Percentiles rank a stretch among this genome's conserved stretches.
Conservation (phyloP, 495 filamentous ascomycete species). For the Aspergillus indologenus region DNA sequence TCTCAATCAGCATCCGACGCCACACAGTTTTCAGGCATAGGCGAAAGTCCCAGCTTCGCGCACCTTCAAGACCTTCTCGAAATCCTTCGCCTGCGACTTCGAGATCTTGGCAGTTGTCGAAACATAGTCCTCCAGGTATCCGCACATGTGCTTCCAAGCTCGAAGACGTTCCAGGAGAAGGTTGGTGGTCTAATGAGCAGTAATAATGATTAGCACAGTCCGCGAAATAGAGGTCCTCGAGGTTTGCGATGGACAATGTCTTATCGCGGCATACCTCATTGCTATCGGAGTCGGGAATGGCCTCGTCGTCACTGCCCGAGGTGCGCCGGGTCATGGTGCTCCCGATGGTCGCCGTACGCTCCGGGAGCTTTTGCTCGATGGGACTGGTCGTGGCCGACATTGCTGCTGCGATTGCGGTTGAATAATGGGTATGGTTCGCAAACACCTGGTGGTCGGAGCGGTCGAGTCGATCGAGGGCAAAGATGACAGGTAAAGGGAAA, state of each 20-base stretch:
- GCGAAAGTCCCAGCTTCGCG: constrained; percentile 8
- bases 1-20: neutral
- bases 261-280: constrained; percentile 56
- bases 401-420: neutral
- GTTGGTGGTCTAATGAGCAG: constrained; percentile 56
- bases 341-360: constrained; percentile 52
- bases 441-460: neutral
- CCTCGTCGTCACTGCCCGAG: constrained; percentile 55
- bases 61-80: constrained; percentile 91
- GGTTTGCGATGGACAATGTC: too few relatives aligned
- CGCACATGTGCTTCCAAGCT: constrained; percentile 94
- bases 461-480: neutral
- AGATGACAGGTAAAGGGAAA: neutral
- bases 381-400: constrained; percentile 39
- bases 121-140: constrained; percentile 87
- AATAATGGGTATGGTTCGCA: neutral
- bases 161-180: constrained; percentile 80
- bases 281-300: constrained; percentile 74
- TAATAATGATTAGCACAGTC: constrained; percentile 3
- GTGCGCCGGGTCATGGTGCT: constrained; percentile 45
- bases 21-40: neutral
- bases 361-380: constrained; percentile 46
- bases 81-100: constrained; percentile 84
- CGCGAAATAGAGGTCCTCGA: neutral
- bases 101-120: constrained; percentile 77